Conservation (phyloP, 495 filamentous ascomycete genomes). For the Entonaema liquescens region DNA sequence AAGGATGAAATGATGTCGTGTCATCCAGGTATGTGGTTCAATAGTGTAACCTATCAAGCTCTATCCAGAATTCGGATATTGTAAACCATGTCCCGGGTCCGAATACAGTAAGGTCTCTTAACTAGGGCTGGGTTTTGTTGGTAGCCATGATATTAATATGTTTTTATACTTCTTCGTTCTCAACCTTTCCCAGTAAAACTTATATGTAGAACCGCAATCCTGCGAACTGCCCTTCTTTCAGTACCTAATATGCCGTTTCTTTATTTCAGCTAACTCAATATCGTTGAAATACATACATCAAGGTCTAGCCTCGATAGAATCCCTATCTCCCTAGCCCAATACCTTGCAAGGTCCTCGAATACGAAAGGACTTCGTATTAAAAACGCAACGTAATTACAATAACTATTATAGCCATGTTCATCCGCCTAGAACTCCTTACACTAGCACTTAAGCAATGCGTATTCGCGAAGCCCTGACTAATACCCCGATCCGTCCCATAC, state of each 20-base stretch:
- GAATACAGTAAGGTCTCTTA: neutral
- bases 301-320: neutral
- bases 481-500: conserved; percentile 8
- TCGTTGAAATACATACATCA: neutral
- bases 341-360: neutral
- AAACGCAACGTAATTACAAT: neutral
- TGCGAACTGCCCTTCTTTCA: neutral
- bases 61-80: neutral
- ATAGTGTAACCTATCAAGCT: neutral
- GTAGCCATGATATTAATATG: neutral
- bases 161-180: neutral
- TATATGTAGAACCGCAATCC: neutral
- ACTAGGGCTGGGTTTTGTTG: neutral
- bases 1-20: neutral
- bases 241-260: neutral
- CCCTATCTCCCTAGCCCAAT: neutral
- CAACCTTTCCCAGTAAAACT: neutral
- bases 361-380: conserved; percentile 7
- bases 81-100: neutral
- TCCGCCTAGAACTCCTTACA: conserved; percentile 14
- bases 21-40: neutral
- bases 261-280: neutral
- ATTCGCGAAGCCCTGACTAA: neutral
- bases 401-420: conserved; percentile 10
- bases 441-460: conserved; percentile 2